Percentiles rank a stretch among this genome's conserved stretches.
These are phyloP conservation scores for Phylloporus sp. DNA, from an alignment of 768 basidiomycete genomes.

Conservation along the genomic window DNA sequence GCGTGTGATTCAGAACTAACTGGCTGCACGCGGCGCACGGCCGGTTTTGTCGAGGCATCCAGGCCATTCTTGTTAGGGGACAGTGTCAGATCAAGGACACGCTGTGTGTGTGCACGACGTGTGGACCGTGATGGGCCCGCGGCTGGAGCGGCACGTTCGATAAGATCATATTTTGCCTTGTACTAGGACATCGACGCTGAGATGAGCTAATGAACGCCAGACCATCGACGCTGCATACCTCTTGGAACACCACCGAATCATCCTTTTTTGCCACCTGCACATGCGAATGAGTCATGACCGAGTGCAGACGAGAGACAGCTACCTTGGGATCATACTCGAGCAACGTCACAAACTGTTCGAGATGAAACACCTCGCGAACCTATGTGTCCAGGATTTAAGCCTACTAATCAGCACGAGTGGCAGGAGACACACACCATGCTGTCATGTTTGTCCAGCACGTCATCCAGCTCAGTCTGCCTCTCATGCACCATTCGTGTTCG, in stretches of 20 bases:
- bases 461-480: slow-evolving; percentile 57
- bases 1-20: neutral
- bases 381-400: slow-evolving; percentile 24
- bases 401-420: neutral
- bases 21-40: slow-evolving; percentile 8
- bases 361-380: slow-evolving; percentile 87
- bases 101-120: slow-evolving; percentile 54
- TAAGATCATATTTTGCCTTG: slow-evolving; percentile 58
- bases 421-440: slow-evolving; percentile 52
- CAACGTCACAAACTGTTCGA: slow-evolving; percentile 76
- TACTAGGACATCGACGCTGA: slow-evolving; percentile 38
- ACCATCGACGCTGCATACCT: slow-evolving; percentile 44
- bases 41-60: slow-evolving; percentile 8
- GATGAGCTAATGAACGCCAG: slow-evolving; percentile 1
- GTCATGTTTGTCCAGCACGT: slow-evolving; percentile 65
- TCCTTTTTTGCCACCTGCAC: slow-evolving; percentile 68
- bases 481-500: slow-evolving; percentile 49
- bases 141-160: slow-evolving; percentile 41
- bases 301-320: slow-evolving; percentile 33
- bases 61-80: slow-evolving; percentile 16
- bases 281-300: neutral
- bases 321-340: slow-evolving; percentile 76
- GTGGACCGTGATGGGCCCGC: slow-evolving; percentile 56
- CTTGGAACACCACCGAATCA: slow-evolving; percentile 63
- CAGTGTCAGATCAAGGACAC: slow-evolving; percentile 41